Evolutionary conservation across 306 rosid genomes (phyloP), one percentile per base, ranked within the genome.

Genomic region (Cucumis melo): DNA sequence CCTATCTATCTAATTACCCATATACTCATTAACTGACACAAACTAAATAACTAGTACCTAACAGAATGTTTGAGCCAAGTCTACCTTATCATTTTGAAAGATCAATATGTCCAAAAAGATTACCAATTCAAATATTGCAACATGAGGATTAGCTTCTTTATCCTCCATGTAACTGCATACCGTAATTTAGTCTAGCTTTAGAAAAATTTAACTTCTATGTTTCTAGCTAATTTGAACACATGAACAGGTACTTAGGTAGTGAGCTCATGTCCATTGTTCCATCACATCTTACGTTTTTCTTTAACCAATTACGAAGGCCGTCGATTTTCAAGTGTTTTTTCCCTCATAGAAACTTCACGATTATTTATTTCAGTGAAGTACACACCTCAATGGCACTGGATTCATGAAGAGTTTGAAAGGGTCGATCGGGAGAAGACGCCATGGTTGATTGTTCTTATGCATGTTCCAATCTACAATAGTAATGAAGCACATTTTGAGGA

Each of bases 381-480:
- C 91, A 89, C 99, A 3, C 97, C 99, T 77, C 99, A 92, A 74
- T 92, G 84, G 82, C 0, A 0, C 1, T 95, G 99, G 98, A 89
- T 95, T 38, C 1, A 15, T 3, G 92, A 88, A 73, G 99, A 95
- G 83, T 79, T 95, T 42, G 34, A 51, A 73, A 81, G 80, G 78
- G 98, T 95, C 75, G 93, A 95, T 76, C 89, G 99, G 83, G 85
- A 88, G 77, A 86, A 90, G 84, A 95, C 99, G 50, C 98, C 99
- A 72, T 95, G 99, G 99, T 92, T 95, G 63, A 90, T 95, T 78
- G 96, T 95, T 85, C 88, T 95, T 51, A 87, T 95, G 99, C 98
- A 95, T 12, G 80, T 82, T 60, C 99, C 99, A 0, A 81, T 90
- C 80, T 95, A 95, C 87, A 90, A 83, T 75, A 88, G 97, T 81